Base-by-base conservation (phyloP, 257 asterid genomes). In the Paulownia fortunei region DNA sequence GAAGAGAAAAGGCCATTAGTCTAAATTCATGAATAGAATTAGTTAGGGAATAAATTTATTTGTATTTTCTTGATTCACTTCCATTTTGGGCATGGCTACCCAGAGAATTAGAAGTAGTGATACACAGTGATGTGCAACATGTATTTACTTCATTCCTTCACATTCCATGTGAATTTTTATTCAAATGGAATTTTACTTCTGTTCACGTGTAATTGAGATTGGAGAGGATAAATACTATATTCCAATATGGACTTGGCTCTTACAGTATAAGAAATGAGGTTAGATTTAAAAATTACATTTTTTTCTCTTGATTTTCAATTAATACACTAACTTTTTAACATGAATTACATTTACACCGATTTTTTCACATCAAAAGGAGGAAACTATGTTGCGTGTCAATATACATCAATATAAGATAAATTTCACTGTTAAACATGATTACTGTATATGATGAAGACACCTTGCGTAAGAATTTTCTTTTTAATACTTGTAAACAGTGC, bases 1-100 rank as follows among this genome's bases (percentile, higher is more conserved):
- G 96, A 90, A 77, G 97, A 86, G 81, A 86, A 69, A 46, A 86
- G 87, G 80, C 83, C 92, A 21, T 65, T 91, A 51, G 92, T 89
- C 19, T 93, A 76, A 87, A 55, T 70, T 16, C 37, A 63, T 9
- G 42, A 30, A 10, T 49, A 61, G 44, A 36, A 37, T 58, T 74
- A 77, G 60, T 54, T 61, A 61, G 69, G 56, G 56, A 3, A 16
- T 6, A 46, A 64, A 13, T 54, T 36, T 34, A 72, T 34, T 24
- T 73, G 24, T 3, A 8, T 56, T 67, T 66, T 68, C 51, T 78
- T 49, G 11, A 32, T 51, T 69, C 49, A 69, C 51, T 61, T 63
- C 11, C 44, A 61, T 37, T 49, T 49, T 47, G 41, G 54, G 9
- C 67, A 10, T 55, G 46, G 44, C 15, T 19, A 3, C 23, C 21